These are phyloP conservation scores for Fraxinus velutina DNA, from an alignment of 305 asterid species.

Conservation along the genomic window DNA sequence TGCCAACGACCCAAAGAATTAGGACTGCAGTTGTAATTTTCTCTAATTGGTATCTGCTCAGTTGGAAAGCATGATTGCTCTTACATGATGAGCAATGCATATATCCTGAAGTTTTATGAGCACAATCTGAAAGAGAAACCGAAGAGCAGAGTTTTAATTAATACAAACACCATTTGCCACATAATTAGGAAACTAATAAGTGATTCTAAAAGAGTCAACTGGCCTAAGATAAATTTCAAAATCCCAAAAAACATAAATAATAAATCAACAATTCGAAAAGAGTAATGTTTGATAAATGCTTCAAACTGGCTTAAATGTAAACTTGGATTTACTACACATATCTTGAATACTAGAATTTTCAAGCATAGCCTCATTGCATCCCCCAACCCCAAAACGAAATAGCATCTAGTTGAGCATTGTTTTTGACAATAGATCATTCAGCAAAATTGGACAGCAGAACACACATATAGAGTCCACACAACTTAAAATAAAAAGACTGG, in stretches of 20 bases:
- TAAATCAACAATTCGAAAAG: constrained; percentile 9
- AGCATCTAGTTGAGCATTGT: background rate
- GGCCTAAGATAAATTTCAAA: background rate
- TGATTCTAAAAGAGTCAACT: constrained; percentile 9
- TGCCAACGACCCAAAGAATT: background rate
- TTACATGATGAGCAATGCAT: constrained; percentile 11
- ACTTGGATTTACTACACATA: constrained; percentile 4
- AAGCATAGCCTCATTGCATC: background rate
- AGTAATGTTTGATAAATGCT: background rate
- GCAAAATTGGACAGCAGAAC: constrained; percentile 1
- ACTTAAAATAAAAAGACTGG: constrained; percentile 6
- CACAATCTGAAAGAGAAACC: background rate
- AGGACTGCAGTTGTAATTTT: background rate
- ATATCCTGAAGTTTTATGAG: constrained; percentile 11
- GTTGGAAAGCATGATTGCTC: constrained; percentile 19
- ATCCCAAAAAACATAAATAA: constrained; percentile 14
- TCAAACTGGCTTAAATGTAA: constrained; percentile 15
- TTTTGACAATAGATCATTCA: constrained; percentile 1
- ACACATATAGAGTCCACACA: background rate
- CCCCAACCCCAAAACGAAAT: background rate
- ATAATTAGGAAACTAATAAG: constrained; percentile 2
- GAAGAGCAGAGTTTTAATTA: background rate
- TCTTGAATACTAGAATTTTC: background rate
- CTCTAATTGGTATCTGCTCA: background rate
- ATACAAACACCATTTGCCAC: constrained; percentile 1